Percentiles rank a stretch among this genome's conserved stretches.
Evolutionary conservation across 2,329 filamentous ascomycete genomes (phyloP).

Genomic region (Graphium sp.): DNA sequence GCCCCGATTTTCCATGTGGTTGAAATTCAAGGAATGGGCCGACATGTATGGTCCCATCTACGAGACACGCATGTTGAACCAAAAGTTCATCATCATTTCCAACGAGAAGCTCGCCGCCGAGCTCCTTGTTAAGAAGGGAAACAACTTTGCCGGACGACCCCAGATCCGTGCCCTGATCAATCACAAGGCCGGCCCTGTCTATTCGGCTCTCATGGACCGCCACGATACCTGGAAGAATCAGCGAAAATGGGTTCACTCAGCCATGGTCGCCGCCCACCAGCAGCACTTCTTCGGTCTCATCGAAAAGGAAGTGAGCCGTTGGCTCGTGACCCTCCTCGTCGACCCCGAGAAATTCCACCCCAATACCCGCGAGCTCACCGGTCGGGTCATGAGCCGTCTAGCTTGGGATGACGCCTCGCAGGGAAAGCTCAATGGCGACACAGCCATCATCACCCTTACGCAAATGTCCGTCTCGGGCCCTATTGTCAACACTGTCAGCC

Average conservation of each 20-base stretch:
- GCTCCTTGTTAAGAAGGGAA: conserved; percentile 28
- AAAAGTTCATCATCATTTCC: conserved; percentile 25
- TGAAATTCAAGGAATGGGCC: conserved; percentile 31
- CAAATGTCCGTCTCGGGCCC: conserved; percentile 35
- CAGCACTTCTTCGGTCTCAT: conserved; percentile 29
- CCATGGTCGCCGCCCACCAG: conserved; percentile 22
- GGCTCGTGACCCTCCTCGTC: conserved; percentile 24
- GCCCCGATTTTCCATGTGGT: conserved; percentile 26
- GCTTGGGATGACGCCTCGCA: conserved; percentile 31
- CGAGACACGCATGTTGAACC: conserved; percentile 19
- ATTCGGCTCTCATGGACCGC: conserved; percentile 32
- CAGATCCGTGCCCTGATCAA: conserved; percentile 30
- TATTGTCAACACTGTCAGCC: conserved; percentile 30
- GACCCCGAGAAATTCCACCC: conserved; percentile 26
- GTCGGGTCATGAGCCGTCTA: conserved; percentile 29
- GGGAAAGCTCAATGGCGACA: conserved; percentile 25
- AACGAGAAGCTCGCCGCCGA: conserved; percentile 30
- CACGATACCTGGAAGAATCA: conserved; percentile 30
- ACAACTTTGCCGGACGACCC: conserved; percentile 31
- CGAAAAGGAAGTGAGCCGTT: conserved; percentile 25
- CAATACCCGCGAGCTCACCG: conserved; percentile 29
- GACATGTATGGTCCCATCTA: conserved; percentile 24
- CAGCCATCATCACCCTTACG: conserved; percentile 26
- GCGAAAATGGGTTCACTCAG: conserved; percentile 33
- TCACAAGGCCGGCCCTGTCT: conserved; percentile 28